Evolutionary conservation across 1,284 basidiomycete genomes (phyloP).

Genomic region (Fomitiporia mediterranea): DNA sequence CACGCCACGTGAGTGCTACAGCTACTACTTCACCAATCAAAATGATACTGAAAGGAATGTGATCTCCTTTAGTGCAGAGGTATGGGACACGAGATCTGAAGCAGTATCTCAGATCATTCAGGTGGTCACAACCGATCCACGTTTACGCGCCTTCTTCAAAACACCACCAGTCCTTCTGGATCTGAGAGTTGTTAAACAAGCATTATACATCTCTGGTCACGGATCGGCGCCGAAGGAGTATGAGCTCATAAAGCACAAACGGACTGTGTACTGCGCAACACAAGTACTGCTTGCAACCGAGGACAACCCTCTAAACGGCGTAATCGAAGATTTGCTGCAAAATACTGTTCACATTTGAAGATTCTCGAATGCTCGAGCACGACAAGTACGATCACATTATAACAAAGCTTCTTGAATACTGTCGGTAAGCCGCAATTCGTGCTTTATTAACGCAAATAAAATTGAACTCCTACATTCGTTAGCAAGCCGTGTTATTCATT

Average conservation of each 20-base stretch:
- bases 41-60: not conserved
- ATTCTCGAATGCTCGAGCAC: too few relatives aligned
- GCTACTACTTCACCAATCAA: not conserved
- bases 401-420: not conserved
- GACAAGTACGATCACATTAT: not conserved
- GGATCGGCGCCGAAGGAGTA: not conserved
- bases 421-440: not conserved
- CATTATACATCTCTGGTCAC: not conserved
- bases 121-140: slow-evolving; percentile 1
- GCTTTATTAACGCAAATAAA: too few relatives aligned
- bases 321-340: not conserved
- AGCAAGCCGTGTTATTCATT: too few relatives aligned
- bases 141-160: not conserved
- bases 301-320: not conserved
- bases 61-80: not conserved
- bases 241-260: not conserved
- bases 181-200: not conserved
- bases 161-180: not conserved
- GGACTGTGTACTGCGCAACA: not conserved
- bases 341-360: not conserved
- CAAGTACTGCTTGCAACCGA: not conserved
- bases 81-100: not conserved
- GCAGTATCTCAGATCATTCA: not conserved
- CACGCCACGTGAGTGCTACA: too few relatives aligned
- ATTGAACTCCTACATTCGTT: too few relatives aligned